Conservation (phyloP, 768 basidiomycete genomes). For the Clavaria fumosa region DNA sequence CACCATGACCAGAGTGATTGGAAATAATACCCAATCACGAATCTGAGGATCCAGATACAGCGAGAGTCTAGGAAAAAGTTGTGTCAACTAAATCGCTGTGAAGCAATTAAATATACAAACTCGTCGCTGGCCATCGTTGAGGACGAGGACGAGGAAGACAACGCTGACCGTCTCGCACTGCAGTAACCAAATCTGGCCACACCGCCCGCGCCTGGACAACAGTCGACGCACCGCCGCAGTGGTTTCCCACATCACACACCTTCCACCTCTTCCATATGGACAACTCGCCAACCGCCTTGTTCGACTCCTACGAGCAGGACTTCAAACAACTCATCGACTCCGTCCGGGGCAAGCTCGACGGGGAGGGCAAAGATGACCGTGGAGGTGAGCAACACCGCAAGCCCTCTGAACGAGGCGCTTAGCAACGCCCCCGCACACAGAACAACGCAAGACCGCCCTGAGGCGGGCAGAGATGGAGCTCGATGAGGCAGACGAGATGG, state of each 20-base stretch:
- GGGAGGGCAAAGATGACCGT: slow-evolving; percentile 44
- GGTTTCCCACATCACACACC: too few species aligned
- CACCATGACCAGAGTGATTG: slow-evolving; percentile 95
- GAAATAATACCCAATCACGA: slow-evolving; percentile 87
- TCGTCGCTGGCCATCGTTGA: too few species aligned
- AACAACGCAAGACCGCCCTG: slow-evolving; percentile 66
- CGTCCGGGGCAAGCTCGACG: slow-evolving; percentile 65
- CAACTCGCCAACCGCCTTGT: slow-evolving; percentile 69
- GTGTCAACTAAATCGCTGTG: slow-evolving; percentile 1
- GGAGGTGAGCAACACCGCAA: slow-evolving; percentile 38
- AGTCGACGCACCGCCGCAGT: too few species aligned
- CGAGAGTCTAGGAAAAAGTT: slow-evolving; percentile 24
- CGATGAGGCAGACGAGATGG: slow-evolving; percentile 98
- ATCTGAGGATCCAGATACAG: slow-evolving; percentile 89
- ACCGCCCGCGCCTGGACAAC: too few species aligned
- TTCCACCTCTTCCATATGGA: too few species aligned
- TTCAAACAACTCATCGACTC: slow-evolving; percentile 69
- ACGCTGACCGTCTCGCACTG: too few species aligned
- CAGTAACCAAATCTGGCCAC: too few species aligned
- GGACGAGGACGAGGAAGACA: too few species aligned
- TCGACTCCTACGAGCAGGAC: slow-evolving; percentile 86
- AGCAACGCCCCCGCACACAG: too few species aligned
- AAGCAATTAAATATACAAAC: slow-evolving; percentile 24
- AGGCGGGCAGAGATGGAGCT: slow-evolving; percentile 87
- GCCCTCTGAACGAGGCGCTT: too few species aligned